A percentile compares a stretch with the other conserved stretches of the same genome.
Evolutionary conservation across 1,284 basidiomycete genomes (phyloP).

Genomic region (Mycena sp.): DNA sequence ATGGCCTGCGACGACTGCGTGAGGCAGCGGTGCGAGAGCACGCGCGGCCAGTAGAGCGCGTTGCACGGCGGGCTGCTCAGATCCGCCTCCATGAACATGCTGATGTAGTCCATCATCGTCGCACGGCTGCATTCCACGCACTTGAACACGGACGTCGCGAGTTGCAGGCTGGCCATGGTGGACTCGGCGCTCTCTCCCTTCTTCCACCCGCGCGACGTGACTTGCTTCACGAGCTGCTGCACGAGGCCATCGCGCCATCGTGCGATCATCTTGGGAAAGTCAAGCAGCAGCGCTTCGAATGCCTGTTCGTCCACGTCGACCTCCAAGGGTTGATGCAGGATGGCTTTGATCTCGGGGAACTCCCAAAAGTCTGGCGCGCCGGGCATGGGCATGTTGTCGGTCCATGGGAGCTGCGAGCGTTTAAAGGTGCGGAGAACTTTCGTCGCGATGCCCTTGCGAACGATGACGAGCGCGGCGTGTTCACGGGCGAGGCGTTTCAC

Average conservation of each 20-base stretch:
- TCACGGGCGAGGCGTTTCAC: conserved; percentile 31
- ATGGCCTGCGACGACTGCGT: not conserved
- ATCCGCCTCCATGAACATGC: not conserved
- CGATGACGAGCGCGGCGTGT: conserved; percentile 3
- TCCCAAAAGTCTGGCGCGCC: conserved; percentile 15
- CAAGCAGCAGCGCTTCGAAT: conserved; percentile 24
- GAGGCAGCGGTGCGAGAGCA: conserved; percentile 21
- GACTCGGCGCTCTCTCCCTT: not conserved
- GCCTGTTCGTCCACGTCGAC: conserved; percentile 15
- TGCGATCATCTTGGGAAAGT: conserved; percentile 22
- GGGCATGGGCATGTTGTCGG: conserved; percentile 29
- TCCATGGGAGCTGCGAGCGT: conserved; percentile 26
- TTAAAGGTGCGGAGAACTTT: conserved; percentile 27
- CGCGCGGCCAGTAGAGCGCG: conserved; percentile 31
- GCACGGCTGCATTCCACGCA: conserved; percentile 29
- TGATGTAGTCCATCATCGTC: not conserved
- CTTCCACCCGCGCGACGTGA: not conserved
- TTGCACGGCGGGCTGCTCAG: not conserved
- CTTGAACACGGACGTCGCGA: conserved; percentile 38
- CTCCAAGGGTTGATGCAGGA: conserved; percentile 2
- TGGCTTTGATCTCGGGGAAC: conserved; percentile 17
- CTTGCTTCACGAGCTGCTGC: not conserved
- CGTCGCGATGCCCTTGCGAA: conserved; percentile 22
- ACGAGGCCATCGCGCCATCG: conserved; percentile 21
- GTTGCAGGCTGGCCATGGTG: conserved; percentile 17